A percentile compares a stretch with the other conserved stretches of the same genome.
These are phyloP conservation scores for Croton setiger DNA, from an alignment of 441 rosid species.

Conservation along the genomic window DNA sequence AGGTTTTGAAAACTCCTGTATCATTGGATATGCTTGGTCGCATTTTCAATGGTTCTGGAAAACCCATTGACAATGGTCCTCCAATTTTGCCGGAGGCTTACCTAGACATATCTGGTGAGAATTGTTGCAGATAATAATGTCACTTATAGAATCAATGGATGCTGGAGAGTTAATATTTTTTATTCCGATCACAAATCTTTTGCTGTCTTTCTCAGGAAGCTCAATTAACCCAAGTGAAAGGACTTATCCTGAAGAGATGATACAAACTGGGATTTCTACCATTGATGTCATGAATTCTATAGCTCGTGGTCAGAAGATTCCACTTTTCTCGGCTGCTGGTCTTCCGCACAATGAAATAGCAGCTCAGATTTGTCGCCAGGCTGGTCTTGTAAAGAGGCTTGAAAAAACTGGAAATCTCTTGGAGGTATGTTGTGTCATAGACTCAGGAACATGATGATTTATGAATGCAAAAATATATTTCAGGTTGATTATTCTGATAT, in stretches of 20 bases:
- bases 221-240: slow-evolving; percentile 99
- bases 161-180: neutral
- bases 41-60: slow-evolving; percentile 97
- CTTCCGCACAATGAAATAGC: slow-evolving; percentile 99
- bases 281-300: slow-evolving; percentile 99
- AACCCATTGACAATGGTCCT: slow-evolving; percentile 99
- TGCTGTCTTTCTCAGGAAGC: slow-evolving; percentile 53
- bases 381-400: slow-evolving; percentile 94
- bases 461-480: neutral
- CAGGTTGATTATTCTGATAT: neutral
- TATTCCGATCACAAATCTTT: slow-evolving; percentile 1
- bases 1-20: slow-evolving; percentile 97
- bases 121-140: slow-evolving; percentile 1
- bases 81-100: slow-evolving; percentile 97
- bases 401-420: slow-evolving; percentile 51
- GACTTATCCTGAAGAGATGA: slow-evolving; percentile 99
- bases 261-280: slow-evolving; percentile 97
- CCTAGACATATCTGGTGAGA: slow-evolving; percentile 87
- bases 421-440: slow-evolving; percentile 8
- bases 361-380: slow-evolving; percentile 99
- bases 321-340: slow-evolving; percentile 99
- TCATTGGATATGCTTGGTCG: slow-evolving; percentile 99
- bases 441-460: neutral
- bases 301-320: slow-evolving; percentile 98
- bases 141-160: neutral